Evolutionary conservation across 345 rosid genomes (phyloP).

Genomic region (Gossypium anomalum): DNA sequence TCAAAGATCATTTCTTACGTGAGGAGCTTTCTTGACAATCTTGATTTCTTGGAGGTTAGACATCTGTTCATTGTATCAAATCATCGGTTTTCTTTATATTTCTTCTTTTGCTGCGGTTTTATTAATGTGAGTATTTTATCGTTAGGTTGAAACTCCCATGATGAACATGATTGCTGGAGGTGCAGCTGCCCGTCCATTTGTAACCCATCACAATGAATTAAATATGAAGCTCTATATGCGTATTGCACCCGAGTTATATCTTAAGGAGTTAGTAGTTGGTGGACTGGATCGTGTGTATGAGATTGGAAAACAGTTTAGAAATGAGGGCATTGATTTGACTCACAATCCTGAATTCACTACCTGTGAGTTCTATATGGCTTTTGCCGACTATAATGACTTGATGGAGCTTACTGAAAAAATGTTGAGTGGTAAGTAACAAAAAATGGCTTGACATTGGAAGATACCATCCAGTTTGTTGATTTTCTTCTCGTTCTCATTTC

Average conservation of each 20-base stretch:
- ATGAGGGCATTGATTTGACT: slow-evolving; percentile 97
- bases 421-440: slow-evolving; percentile 64
- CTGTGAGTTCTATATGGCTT: slow-evolving; percentile 99
- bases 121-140: background rate
- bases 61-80: background rate
- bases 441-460: background rate
- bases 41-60: slow-evolving; percentile 73
- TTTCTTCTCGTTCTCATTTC: background rate
- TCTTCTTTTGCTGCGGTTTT: background rate
- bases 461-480: background rate
- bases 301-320: slow-evolving; percentile 95
- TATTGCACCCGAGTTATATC: slow-evolving; percentile 91
- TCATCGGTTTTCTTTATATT: background rate
- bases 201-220: slow-evolving; percentile 88
- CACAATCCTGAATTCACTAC: slow-evolving; percentile 99
- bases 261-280: slow-evolving; percentile 90
- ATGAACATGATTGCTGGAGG: slow-evolving; percentile 99
- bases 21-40: slow-evolving; percentile 64
- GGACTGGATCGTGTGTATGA: slow-evolving; percentile 89
- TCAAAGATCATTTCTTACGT: slow-evolving; percentile 53
- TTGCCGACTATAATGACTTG: slow-evolving; percentile 85
- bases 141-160: slow-evolving; percentile 95
- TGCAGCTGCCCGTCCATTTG: slow-evolving; percentile 95
- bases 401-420: slow-evolving; percentile 83
- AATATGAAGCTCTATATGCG: slow-evolving; percentile 90